A percentile compares a stretch with the other conserved stretches of the same genome.
These are phyloP conservation scores for Boechera stricta DNA, from an alignment of 345 rosid species.

Conservation along the genomic window DNA sequence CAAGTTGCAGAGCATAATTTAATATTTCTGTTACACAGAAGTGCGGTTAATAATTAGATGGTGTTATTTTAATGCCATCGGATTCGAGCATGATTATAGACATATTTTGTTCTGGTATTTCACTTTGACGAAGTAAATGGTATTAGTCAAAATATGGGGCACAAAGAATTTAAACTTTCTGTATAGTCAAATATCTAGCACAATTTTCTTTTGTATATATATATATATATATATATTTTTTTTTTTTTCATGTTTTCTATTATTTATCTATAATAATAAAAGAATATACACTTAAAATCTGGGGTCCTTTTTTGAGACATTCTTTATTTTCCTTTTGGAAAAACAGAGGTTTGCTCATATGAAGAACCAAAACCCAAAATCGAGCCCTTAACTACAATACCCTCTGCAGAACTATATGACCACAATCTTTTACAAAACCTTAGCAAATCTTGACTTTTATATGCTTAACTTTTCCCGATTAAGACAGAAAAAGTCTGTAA, in stretches of 20 bases:
- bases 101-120: not conserved
- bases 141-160: constrained; percentile 36
- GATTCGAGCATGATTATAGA: not conserved
- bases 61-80: not conserved
- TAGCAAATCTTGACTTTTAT: not conserved
- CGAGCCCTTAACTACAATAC: not conserved
- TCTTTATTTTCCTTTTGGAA: not conserved
- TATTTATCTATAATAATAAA: not conserved
- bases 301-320: not conserved
- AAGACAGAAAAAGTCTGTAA: not conserved
- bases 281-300: not conserved
- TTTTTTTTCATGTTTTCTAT: not conserved
- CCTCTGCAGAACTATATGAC: constrained; percentile 12
- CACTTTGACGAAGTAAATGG: constrained; percentile 32
- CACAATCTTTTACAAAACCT: constrained; percentile 19
- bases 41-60: not conserved
- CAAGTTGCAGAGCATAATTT: not conserved
- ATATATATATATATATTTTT: no score
- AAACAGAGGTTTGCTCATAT: not conserved
- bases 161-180: constrained; percentile 8
- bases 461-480: not conserved
- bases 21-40: constrained; percentile 19
- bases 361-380: not conserved
- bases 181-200: not conserved
- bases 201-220: not conserved